phyloP scores from a whole-genome alignment of 768 basidiomycete genomes.

The Hericium coralloides region DNA sequence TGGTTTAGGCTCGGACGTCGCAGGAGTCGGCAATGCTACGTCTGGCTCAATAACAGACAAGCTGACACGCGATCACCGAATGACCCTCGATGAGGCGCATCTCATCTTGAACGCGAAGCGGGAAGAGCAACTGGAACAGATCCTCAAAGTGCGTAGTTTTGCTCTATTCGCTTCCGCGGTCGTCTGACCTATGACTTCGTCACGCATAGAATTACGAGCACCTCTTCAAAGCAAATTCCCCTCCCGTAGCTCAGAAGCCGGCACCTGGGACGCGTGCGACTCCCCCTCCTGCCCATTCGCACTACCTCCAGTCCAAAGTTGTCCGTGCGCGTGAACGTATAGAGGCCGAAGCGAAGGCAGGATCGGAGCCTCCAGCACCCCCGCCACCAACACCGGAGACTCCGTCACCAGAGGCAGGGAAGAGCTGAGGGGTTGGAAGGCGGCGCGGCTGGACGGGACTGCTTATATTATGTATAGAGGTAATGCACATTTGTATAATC shows the following conservation, averaged over 20 bases:
- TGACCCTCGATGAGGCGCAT: conserved; percentile 94
- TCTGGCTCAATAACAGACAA: conserved; percentile 73
- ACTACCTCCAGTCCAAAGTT: conserved; percentile 97
- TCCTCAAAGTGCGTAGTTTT: conserved; percentile 58
- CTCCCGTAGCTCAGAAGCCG: conserved; percentile 36
- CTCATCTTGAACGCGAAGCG: conserved; percentile 85
- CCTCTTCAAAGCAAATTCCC: conserved; percentile 84
- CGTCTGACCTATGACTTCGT: background rate
- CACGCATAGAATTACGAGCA: conserved; percentile 79
- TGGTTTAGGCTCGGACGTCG: conserved; percentile 56
- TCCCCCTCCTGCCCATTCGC: conserved; percentile 52
- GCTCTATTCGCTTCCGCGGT: background rate
- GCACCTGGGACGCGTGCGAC: conserved; percentile 36
- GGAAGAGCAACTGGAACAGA: conserved; percentile 54
- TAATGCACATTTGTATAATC: background rate
- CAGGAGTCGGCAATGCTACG: conserved; percentile 66
- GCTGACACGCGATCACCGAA: conserved; percentile 76
- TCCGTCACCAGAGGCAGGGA: background rate
- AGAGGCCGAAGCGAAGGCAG: conserved; percentile 65
- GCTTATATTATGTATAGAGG: background rate
- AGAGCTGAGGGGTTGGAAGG: background rate
- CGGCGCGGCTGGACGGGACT: background rate
- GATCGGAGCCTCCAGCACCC: conserved; percentile 16
- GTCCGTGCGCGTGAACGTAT: conserved; percentile 89
- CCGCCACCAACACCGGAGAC: conserved; percentile 1